Evolutionary conservation across 495 filamentous ascomycete genomes (phyloP), one percentile per base, ranked within the genome.

Genomic region (Trichoderma parareesei): DNA sequence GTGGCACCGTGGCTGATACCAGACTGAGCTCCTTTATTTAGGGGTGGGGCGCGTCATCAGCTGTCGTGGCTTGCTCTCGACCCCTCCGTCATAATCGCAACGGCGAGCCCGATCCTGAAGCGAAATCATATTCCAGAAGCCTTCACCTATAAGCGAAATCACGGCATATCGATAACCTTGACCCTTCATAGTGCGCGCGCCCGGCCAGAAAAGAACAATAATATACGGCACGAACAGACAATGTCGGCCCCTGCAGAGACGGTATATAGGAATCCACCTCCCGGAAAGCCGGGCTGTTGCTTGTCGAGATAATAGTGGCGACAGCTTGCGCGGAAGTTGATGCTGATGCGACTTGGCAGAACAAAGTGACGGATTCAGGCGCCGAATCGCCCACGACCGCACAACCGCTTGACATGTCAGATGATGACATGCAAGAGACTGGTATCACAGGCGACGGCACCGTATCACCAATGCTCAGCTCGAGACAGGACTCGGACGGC

Each of bases 311-410:
- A 27, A 27, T 27, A 57, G 53, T 57, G 53, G 53, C 53, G 53
- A 57, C 27, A 57, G 53, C 53, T 57, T 57, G 53, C 53, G 53
- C 20, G 35, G 53, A 35, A 35, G 53, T 9, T 57, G 46, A n/a
- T 49, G 46, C 16, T 18, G 46, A 6, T 49, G 20, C 53, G 27
- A 57, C 53, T 57, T 20, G 3, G 53, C 71, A 79, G 74, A 65
- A 64, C 69, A 81, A 78, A 65, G 61, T 42, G 18, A 46, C 61
- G 42, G 40, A 48, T 44, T 37, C 41, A 42, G 61, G 61, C 61
- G 77, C 91, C 55, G 91, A 96, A 74, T 95, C 92, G 18, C 90
- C 91, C 8, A 93, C 90, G 0, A 96, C 92, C 35, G 91, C 88
- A 46, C 84, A 88, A 68, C 87, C 88, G 13, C 79, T 93, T 69